phyloP scores from a whole-genome alignment of 495 filamentous ascomycete genomes.

The Hyaloscypha variabilis region DNA sequence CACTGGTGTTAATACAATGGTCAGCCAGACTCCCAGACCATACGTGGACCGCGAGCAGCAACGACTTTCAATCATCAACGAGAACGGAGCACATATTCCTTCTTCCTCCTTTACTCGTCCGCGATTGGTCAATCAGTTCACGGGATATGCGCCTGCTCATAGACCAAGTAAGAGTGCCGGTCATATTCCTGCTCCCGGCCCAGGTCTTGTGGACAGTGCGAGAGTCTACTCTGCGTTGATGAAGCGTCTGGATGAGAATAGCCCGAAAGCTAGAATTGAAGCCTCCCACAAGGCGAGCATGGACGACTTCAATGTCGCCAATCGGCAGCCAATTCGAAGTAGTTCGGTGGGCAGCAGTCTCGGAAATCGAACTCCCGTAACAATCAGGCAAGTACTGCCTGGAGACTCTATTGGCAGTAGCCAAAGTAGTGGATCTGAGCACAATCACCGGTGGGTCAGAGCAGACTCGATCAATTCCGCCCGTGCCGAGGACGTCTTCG shows the following conservation, averaged over 20 bases:
- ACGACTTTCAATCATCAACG: slow-evolving; percentile 67
- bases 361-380: slow-evolving; percentile 27
- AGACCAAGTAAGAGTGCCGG: slow-evolving; percentile 19
- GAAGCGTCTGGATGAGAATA: slow-evolving; percentile 57
- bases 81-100: slow-evolving; percentile 54
- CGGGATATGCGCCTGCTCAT: slow-evolving; percentile 26
- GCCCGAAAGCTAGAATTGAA: slow-evolving; percentile 33
- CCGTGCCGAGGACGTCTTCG: slow-evolving; percentile 24
- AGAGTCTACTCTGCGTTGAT: slow-evolving; percentile 76
- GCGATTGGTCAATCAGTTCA: slow-evolving; percentile 20
- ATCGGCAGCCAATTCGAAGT: slow-evolving; percentile 37
- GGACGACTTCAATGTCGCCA: slow-evolving; percentile 37
- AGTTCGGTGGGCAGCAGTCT: slow-evolving; percentile 28
- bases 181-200: slow-evolving; percentile 38
- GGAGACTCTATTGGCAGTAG: slow-evolving; percentile 12
- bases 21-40: slow-evolving; percentile 35
- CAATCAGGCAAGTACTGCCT: slow-evolving; percentile 39
- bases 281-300: slow-evolving; percentile 34
- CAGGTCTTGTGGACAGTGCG: slow-evolving; percentile 57
- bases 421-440: slow-evolving; percentile 9
- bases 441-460: slow-evolving; percentile 29
- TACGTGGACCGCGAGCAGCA: slow-evolving; percentile 53
- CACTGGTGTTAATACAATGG: slow-evolving; percentile 51
- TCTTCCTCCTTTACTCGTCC: slow-evolving; percentile 41
- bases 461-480: slow-evolving; percentile 21